Evolutionary conservation across 495 filamentous ascomycete species (phyloP), one percentile per base, ranked within the genome.

Genomic region (Penicillium chermesinum): DNA sequence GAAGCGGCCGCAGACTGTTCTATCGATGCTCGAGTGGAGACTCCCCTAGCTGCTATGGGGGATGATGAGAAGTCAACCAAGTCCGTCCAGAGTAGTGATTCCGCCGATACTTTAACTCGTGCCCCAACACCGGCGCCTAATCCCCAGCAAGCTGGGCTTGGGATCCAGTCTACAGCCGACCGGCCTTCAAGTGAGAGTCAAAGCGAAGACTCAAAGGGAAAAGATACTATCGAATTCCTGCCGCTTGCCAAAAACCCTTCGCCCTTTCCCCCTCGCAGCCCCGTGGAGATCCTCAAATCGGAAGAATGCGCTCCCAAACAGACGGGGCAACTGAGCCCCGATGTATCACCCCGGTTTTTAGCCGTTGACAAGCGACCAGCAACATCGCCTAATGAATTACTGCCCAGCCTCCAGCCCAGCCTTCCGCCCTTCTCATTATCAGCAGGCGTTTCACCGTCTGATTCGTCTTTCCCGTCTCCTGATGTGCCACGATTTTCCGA

Each of bases 321-420:
- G 2, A 49, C 47, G 9, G 52, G 50, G 2, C 58, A 66, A 44
- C 59, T 64, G 0, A 75, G 70, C 47, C 70, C 72, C 0, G 70
- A 75, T 33, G 48, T 72, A 22, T 75, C 72, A 13, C 70, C 72
- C 38, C 61, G 67, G 7, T 72, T 71, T 46, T 27, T 72, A 7
- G 63, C 69, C 25, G 57, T 75, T 16, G 66, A 71, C 33, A 73
- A 74, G 27, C 76, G 77, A 20, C 74, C 77, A 37, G 61, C 70
- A 17, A 68, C 71, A 27, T 70, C 72, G 6, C 72, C 75, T n/a
- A 70, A 77, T 15, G 82, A 86, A 27, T 62, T 84, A 1, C 62
- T 74, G 3, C 62, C 59, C 12, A 59, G 49, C 22, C 60, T 81
- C 61, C 25, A 30, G 10, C 25, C 25, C 4, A n/a, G n/a, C n/a